Evolutionary conservation across 1,284 basidiomycete genomes (phyloP).

Genomic region (Ceratobasidium sp.): DNA sequence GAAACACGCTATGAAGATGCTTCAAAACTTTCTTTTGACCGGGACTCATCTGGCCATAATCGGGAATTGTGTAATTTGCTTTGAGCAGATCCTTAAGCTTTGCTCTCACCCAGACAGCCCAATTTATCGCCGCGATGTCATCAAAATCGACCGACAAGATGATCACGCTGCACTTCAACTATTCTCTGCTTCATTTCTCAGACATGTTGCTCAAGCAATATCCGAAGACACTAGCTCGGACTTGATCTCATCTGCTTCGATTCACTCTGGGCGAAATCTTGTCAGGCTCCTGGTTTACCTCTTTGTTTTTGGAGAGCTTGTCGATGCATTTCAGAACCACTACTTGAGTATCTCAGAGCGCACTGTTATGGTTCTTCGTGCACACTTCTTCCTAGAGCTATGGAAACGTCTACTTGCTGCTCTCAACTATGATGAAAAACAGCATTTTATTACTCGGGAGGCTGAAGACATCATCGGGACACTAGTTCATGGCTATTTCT

Average conservation of each 20-base stretch:
- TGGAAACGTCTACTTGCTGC: constrained; percentile 56
- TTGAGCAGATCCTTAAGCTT: constrained; percentile 51
- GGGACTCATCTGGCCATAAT: constrained; percentile 55
- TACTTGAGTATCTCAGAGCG: constrained; percentile 56
- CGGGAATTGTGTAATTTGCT: constrained; percentile 52
- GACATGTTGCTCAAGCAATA: constrained; percentile 45
- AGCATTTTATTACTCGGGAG: constrained; percentile 57
- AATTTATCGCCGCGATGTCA: constrained; percentile 58
- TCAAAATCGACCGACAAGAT: constrained; percentile 60
- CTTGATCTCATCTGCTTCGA: too few species aligned
- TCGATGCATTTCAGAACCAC: constrained; percentile 59
- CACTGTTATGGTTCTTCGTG: constrained; percentile 56
- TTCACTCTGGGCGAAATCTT: neutral
- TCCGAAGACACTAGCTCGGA: neutral
- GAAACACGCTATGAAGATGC: constrained; percentile 57
- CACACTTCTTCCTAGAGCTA: constrained; percentile 56
- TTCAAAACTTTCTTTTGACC: constrained; percentile 55
- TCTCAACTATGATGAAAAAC: constrained; percentile 51
- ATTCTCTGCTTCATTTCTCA: constrained; percentile 55
- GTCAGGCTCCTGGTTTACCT: constrained; percentile 55
- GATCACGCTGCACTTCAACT: constrained; percentile 60
- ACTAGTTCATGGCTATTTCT: constrained; percentile 56
- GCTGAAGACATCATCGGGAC: constrained; percentile 55
- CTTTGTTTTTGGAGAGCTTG: constrained; percentile 58
- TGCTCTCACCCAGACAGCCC: constrained; percentile 50